These are phyloP conservation scores for Candida awuae DNA, from an alignment of 805 yeast species.

Conservation along the genomic window DNA sequence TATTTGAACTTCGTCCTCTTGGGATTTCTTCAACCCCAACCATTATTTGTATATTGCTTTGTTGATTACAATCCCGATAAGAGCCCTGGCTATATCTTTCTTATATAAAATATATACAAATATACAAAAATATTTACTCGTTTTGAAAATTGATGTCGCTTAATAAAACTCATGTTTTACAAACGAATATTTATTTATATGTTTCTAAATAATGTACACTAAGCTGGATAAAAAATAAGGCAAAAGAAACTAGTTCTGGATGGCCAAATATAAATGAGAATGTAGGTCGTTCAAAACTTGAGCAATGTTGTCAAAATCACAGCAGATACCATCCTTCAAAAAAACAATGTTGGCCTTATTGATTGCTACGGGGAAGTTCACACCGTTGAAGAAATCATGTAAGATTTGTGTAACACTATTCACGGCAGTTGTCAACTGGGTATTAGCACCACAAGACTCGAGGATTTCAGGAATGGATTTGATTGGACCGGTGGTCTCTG, in stretches of 20 bases:
- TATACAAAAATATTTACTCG: too few relatives aligned
- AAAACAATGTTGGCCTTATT: conserved; percentile 15
- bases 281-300: conserved; percentile 12
- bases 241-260: too few relatives aligned
- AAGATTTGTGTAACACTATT: conserved; percentile 11
- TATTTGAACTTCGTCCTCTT: conserved; percentile 19
- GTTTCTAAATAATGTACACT: neutral
- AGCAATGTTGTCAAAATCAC: conserved; percentile 17
- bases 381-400: conserved; percentile 17
- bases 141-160: neutral
- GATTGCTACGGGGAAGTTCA: conserved; percentile 5
- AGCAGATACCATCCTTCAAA: conserved; percentile 21
- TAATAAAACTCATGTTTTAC: neutral
- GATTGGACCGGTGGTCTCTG: conserved; percentile 1
- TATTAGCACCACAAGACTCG: conserved; percentile 9
- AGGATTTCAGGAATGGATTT: neutral
- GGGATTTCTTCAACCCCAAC: conserved; percentile 26
- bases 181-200: neutral
- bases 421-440: conserved; percentile 7
- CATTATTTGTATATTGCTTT: conserved; percentile 19
- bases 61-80: too few relatives aligned
- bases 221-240: too few relatives aligned
- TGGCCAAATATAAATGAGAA: neutral
- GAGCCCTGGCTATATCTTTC: too few relatives aligned
- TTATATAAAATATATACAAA: too few relatives aligned